Evolutionary conservation across 768 basidiomycete genomes (phyloP), one percentile per base, ranked within the genome.

Genomic region (Termitomyces sp.): DNA sequence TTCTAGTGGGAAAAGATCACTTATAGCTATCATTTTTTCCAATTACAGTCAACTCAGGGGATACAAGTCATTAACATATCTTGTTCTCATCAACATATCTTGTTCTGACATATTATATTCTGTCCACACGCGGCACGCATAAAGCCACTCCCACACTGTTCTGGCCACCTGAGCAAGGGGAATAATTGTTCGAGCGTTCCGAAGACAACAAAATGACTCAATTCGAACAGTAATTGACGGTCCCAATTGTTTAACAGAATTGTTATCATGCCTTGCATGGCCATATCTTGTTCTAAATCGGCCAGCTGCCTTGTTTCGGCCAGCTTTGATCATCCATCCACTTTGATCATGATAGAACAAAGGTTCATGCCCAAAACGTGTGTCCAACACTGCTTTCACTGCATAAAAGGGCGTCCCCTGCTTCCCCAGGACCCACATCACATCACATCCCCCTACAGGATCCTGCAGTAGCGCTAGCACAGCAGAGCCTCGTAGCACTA

Each of bases 291-390:
- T 51, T 41, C 50, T 35, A 40, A 38, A 17, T 50, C 23, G 50
- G 50, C 50, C 41, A 42, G 15, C 12, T 44, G 50, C 59, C 55
- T 62, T 59, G 59, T 60, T 60, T 50, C 52, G 55, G 54, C 53
- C 53, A 55, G 54, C 50, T 60, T 63, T 63, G 64, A 57, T 56
- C 35, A 57, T 56, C 33, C n/a, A 56, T 33, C 37, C 50, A 45
- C 48, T 50, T 53, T 57, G 37, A 52, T 52, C 44, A 44, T 57
- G 56, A 63, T 63, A 62, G 51, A 63, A 65, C 64, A 65, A 65
- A 60, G 60, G 56, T 35, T 47, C 60, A 63, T 56, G 59, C 56
- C 62, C 45, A 59, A 53, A 63, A 58, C 64, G 57, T 65, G 63
- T 59, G 44, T 53, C 28, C 33, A 47, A 57, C 59, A 63, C 56